Evolutionary conservation across 352 stramenopile species (phyloP).

Genomic region (Lagenidium giganteum): DNA sequence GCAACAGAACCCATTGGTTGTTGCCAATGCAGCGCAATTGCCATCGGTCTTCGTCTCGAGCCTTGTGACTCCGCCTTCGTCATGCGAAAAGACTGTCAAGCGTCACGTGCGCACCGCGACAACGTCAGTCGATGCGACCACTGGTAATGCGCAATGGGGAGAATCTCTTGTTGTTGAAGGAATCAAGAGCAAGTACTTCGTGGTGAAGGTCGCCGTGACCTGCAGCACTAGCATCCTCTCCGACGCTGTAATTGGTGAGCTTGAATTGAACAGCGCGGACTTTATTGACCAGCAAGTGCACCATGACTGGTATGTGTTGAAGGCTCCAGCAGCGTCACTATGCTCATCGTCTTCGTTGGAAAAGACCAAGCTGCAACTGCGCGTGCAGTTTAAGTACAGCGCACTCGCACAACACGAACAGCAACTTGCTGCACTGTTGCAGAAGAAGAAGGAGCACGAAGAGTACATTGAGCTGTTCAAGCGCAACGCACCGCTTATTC

Average conservation of each 20-base stretch:
- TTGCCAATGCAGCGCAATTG: slow-evolving; percentile 3
- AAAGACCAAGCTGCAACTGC: slow-evolving; percentile 44
- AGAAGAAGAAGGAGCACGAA: slow-evolving; percentile 65
- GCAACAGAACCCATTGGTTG: slow-evolving; percentile 26
- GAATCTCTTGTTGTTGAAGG: slow-evolving; percentile 54
- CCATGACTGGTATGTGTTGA: slow-evolving; percentile 50
- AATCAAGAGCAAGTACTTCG: slow-evolving; percentile 59
- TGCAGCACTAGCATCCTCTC: slow-evolving; percentile 52
- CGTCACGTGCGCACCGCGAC: slow-evolving; percentile 52
- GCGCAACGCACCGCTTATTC: slow-evolving; percentile 46
- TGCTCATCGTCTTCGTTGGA: slow-evolving; percentile 3
- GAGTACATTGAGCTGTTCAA: slow-evolving; percentile 57
- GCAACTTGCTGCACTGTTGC: slow-evolving; percentile 26
- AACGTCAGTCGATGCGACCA: slow-evolving; percentile 9
- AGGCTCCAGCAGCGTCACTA: slow-evolving; percentile 22
- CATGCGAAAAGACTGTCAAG: slow-evolving; percentile 65
- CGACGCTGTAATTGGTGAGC: slow-evolving; percentile 63
- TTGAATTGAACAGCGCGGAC: slow-evolving; percentile 39
- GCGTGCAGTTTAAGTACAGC: slow-evolving; percentile 60
- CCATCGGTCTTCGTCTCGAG: slow-evolving; percentile 53
- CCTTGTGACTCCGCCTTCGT: slow-evolving; percentile 46
- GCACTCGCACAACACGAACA: slow-evolving; percentile 31
- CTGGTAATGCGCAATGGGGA: slow-evolving; percentile 33
- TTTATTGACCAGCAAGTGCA: slow-evolving; percentile 60
- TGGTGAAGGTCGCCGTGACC: slow-evolving; percentile 60